phyloP scores from a whole-genome alignment of 768 basidiomycete species.

The Boletus bicolor region DNA sequence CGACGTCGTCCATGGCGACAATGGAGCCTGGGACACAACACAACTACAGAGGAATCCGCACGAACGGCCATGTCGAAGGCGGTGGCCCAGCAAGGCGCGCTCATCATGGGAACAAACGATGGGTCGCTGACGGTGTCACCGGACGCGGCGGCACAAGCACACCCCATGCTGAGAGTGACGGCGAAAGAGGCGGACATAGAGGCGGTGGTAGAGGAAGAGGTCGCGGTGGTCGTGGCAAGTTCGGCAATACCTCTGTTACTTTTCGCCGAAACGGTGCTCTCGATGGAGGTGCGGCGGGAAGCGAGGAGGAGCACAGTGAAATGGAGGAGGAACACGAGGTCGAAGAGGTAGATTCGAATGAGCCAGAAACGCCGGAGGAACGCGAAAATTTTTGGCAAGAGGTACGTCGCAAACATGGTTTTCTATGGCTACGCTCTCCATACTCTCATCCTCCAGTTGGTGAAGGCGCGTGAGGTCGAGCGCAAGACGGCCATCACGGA shows the following conservation, averaged over 20 bases:
- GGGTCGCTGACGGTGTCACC: conserved; percentile 44
- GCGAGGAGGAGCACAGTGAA: conserved; percentile 35
- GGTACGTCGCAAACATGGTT: conserved; percentile 40
- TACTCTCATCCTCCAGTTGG: conserved; percentile 44
- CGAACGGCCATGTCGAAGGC: conserved; percentile 22
- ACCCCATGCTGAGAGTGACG: conserved; percentile 39
- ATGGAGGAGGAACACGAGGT: conserved; percentile 33
- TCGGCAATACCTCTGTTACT: conserved; percentile 41
- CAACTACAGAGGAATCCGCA: conserved; percentile 18
- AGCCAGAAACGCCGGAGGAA: conserved; percentile 58
- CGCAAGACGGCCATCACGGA: conserved; percentile 71
- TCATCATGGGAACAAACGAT: conserved; percentile 57
- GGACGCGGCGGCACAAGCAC: conserved; percentile 35
- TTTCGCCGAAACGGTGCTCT: conserved; percentile 27
- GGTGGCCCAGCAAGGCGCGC: conserved; percentile 23
- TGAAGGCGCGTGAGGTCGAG: conserved; percentile 70
- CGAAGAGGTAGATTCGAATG: conserved; percentile 42
- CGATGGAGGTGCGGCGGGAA: conserved; percentile 31
- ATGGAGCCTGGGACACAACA: conserved; percentile 28
- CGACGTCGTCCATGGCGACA: conserved; percentile 15
- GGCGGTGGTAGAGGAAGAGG: conserved; percentile 49
- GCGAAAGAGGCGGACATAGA: conserved; percentile 55
- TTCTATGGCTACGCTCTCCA: conserved; percentile 20
- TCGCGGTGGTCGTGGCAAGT: conserved; percentile 35
- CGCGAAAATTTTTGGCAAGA: conserved; percentile 69